A percentile compares a stretch with the other conserved stretches of the same genome.
phyloP scores from a whole-genome alignment of 2,329 filamentous ascomycete genomes.

The Periconia macrospinosa region DNA sequence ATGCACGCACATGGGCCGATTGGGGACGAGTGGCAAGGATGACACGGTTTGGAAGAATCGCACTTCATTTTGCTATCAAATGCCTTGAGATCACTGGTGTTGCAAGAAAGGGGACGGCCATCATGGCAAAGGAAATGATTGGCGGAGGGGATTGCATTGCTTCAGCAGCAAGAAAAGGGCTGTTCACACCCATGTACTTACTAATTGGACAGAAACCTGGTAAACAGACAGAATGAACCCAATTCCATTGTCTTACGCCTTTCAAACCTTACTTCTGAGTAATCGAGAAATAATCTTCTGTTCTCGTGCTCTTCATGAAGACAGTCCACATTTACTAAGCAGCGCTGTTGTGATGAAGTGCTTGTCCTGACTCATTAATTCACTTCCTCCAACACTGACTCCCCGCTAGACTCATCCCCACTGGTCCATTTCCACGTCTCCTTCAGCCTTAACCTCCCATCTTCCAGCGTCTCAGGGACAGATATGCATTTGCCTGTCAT shows the following conservation, averaged over 20 bases:
- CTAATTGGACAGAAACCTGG: slow-evolving; percentile 90
- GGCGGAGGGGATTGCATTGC: slow-evolving; percentile 82
- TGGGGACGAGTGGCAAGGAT: slow-evolving; percentile 82
- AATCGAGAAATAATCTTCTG: no score
- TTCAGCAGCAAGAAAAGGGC: slow-evolving; percentile 79
- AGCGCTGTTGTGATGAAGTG: no score
- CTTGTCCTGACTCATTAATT: neutral
- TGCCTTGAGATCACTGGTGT: slow-evolving; percentile 73
- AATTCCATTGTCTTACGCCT: no score
- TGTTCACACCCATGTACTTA: slow-evolving; percentile 99
- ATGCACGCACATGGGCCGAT: slow-evolving; percentile 79
- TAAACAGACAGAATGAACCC: no score
- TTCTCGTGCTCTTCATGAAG: no score
- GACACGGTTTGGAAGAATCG: slow-evolving; percentile 78
- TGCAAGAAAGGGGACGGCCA: slow-evolving; percentile 84
- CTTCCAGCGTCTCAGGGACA: neutral
- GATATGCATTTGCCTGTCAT: slow-evolving; percentile 4
- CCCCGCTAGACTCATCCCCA: slow-evolving; percentile 1
- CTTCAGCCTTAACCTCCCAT: slow-evolving; percentile 4
- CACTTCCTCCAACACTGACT: slow-evolving; percentile 4
- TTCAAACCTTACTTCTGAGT: no score
- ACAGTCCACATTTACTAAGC: no score
- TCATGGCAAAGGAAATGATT: slow-evolving; percentile 87
- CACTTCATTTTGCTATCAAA: slow-evolving; percentile 77
- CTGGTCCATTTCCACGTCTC: slow-evolving; percentile 3